Conservation (phyloP, 257 asterid genomes). For the Prunella vulgaris region DNA sequence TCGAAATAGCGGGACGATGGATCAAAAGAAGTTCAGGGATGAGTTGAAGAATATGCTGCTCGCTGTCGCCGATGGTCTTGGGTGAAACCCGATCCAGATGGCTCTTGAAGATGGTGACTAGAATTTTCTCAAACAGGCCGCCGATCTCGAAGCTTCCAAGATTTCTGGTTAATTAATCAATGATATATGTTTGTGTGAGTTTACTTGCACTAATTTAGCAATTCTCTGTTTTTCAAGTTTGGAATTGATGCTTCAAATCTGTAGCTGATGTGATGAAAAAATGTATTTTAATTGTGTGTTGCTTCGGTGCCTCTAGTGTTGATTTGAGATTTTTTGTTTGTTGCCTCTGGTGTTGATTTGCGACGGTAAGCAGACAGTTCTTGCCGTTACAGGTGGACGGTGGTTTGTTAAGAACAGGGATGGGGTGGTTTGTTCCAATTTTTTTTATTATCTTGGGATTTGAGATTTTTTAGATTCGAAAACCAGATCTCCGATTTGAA, state of each 20-base stretch:
- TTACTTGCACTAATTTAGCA: background rate
- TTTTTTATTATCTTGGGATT: no score
- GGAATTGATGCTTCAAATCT: background rate
- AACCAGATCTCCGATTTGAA: no score
- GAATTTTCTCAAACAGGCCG: conserved; percentile 70
- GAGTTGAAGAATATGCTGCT: conserved; percentile 71
- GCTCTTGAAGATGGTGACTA: conserved; percentile 69
- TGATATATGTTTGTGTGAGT: background rate
- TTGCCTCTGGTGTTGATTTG: no score
- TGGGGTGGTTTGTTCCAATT: no score
- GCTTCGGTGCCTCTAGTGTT: no score
- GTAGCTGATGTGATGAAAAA: background rate
- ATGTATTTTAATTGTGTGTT: background rate
- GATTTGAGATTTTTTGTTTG: no score
- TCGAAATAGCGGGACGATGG: conserved; percentile 65
- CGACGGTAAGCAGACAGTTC: no score
- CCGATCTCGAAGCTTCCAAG: conserved; percentile 78
- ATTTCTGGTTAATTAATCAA: conserved; percentile 22
- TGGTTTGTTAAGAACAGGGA: no score
- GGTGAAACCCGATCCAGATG: conserved; percentile 81
- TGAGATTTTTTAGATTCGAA: no score
- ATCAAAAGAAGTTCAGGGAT: conserved; percentile 48
- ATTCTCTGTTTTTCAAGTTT: background rate
- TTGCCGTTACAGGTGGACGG: no score
- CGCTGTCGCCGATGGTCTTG: conserved; percentile 89